Conservation (phyloP, 176 grass and related monocot genomes). For the Zea mays region DNA sequence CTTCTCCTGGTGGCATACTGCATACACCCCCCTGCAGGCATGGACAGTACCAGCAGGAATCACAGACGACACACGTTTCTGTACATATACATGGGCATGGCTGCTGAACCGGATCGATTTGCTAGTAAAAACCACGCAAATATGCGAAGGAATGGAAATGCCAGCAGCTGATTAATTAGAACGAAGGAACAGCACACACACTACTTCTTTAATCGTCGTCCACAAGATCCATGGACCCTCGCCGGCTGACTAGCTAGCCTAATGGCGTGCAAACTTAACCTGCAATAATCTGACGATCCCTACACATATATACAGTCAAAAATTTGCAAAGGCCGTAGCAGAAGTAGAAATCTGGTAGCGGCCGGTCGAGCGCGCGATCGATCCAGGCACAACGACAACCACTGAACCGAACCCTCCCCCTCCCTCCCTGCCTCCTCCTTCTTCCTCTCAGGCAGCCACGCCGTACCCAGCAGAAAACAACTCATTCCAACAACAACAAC, state of each 20-base stretch:
- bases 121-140: background rate
- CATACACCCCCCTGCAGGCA: background rate
- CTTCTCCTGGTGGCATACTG: background rate
- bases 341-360: background rate
- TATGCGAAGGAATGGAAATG: background rate
- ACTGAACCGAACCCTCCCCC: background rate
- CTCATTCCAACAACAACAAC: background rate
- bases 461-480: background rate
- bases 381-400: background rate
- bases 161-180: background rate
- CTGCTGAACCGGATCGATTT: background rate
- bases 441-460: background rate
- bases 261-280: background rate
- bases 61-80: background rate
- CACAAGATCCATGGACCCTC: background rate
- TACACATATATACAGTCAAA: background rate
- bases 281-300: background rate
- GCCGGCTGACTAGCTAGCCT: background rate
- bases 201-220: background rate
- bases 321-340: background rate
- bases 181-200: background rate
- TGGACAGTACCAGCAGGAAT: background rate
- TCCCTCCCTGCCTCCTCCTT: background rate
- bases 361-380: background rate
- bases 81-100: background rate